phyloP scores from a whole-genome alignment of 768 basidiomycete species.

The Podaxis mareebaensis region DNA sequence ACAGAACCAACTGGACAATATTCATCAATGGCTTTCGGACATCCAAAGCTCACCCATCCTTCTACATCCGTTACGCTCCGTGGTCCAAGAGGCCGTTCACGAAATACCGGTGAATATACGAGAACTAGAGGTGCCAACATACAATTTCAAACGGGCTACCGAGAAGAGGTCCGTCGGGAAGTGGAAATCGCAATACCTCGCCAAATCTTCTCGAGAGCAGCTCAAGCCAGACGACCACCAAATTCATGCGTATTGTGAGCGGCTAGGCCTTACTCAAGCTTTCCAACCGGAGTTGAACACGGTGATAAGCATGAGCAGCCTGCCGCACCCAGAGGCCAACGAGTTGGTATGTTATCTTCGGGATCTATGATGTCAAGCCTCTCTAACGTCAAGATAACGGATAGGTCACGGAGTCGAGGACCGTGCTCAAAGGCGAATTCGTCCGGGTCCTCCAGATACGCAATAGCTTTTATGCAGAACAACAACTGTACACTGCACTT shows the following conservation, averaged over 20 bases:
- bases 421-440: conserved; percentile 10
- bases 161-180: conserved; percentile 2
- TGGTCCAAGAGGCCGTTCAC: conserved; percentile 5
- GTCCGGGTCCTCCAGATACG: conserved; percentile 14
- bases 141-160: not conserved
- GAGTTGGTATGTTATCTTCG: conserved; percentile 1
- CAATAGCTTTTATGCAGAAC: conserved; percentile 14
- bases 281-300: conserved; percentile 11
- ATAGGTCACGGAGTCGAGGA: conserved; percentile 13
- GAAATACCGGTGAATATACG: not conserved
- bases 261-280: conserved; percentile 6
- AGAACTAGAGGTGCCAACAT: conserved; percentile 5
- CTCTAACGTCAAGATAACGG: not conserved
- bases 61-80: conserved; percentile 6
- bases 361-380: not conserved
- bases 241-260: not conserved
- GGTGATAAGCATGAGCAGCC: conserved; percentile 11
- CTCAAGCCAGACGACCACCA: not conserved
- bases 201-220: not conserved
- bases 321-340: conserved; percentile 7
- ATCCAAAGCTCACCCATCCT: conserved; percentile 10
- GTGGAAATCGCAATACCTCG: conserved; percentile 14
- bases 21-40: conserved; percentile 10
- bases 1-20: not conserved
- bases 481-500: conserved; percentile 8